These are phyloP conservation scores for Selaginella tamariscina DNA, from an alignment of 75 land plant genomes.

Conservation along the genomic window DNA sequence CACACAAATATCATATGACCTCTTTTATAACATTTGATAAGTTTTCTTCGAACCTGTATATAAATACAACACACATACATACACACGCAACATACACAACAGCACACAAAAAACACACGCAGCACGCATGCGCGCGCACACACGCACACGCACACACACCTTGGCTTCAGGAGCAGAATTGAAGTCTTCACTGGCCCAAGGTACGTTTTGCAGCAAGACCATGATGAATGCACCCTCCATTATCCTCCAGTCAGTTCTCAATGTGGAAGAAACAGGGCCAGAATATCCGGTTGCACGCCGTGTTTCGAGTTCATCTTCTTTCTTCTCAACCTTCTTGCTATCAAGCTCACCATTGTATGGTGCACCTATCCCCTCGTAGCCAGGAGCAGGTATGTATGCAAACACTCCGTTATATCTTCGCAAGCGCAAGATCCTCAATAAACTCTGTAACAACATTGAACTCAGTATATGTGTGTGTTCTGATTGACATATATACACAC, in stretches of 20 bases:
- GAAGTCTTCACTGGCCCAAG: conserved; percentile 58
- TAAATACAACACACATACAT: no score
- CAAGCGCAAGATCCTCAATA: conserved; percentile 48
- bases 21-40: no score
- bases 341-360: conserved; percentile 24
- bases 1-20: no score
- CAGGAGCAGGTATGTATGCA: conserved; percentile 85
- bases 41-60: no score
- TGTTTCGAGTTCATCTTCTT: conserved; percentile 13
- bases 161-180: conserved; percentile 75
- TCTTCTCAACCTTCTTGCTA: neutral
- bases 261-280: conserved; percentile 36
- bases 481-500: no score
- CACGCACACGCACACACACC: conserved; percentile 38
- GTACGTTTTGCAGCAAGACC: conserved; percentile 87
- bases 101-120: no score
- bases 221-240: conserved; percentile 64
- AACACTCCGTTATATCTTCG: conserved; percentile 56
- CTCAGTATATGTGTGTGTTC: neutral
- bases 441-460: conserved; percentile 37
- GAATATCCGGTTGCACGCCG: conserved; percentile 24
- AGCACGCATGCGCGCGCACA: no score
- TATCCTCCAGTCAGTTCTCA: conserved; percentile 44
- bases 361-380: conserved; percentile 53
- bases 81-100: no score